Evolutionary conservation across 257 asterid species (phyloP).

Genomic region (Fraxinus cuspidata): DNA sequence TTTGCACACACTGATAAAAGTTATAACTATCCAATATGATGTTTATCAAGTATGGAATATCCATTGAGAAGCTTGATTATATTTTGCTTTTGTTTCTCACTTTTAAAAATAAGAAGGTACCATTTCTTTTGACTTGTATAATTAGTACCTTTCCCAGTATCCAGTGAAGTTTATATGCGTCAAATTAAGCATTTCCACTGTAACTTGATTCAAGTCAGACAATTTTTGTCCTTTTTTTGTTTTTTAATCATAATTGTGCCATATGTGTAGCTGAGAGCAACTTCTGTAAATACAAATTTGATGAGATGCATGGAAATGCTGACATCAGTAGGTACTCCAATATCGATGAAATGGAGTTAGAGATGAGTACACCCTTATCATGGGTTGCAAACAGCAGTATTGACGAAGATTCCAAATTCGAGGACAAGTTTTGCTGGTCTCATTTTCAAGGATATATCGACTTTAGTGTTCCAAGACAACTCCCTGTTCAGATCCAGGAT

Average conservation of each 20-base stretch:
- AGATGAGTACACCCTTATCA: constrained; percentile 43
- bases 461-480: constrained; percentile 39
- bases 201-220: neutral
- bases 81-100: neutral
- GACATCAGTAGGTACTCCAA: constrained; percentile 23
- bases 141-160: neutral
- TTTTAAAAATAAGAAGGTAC: constrained; percentile 6
- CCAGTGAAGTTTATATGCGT: neutral
- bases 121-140: neutral
- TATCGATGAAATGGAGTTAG: constrained; percentile 32
- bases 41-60: neutral
- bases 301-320: constrained; percentile 31
- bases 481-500: constrained; percentile 38
- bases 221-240: neutral
- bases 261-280: constrained; percentile 29
- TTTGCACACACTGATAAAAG: neutral
- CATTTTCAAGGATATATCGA: constrained; percentile 38
- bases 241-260: neutral
- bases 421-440: constrained; percentile 33
- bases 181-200: constrained; percentile 12
- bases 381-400: constrained; percentile 46
- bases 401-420: constrained; percentile 45
- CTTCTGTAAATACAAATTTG: constrained; percentile 12
- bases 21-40: neutral
- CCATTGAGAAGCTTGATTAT: neutral